Conservation (phyloP, 768 basidiomycete genomes). For the Russula emetica region DNA sequence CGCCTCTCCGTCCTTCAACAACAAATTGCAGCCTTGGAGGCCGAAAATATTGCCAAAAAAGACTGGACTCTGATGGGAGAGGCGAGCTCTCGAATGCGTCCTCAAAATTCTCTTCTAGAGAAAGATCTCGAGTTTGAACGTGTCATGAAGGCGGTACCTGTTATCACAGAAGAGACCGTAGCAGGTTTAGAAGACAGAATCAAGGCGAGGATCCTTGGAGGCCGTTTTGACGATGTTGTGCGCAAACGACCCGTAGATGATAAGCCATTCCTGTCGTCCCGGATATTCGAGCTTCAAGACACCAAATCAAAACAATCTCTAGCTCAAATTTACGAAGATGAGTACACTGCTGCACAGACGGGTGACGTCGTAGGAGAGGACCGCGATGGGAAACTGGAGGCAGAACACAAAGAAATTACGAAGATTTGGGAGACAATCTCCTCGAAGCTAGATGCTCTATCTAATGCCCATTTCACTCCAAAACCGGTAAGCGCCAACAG, state of each 20-base stretch:
- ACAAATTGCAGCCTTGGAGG: constrained; percentile 79
- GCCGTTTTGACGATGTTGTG: constrained; percentile 86
- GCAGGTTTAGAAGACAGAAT: constrained; percentile 83
- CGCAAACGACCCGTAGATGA: constrained; percentile 75
- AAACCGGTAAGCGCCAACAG: constrained; percentile 60
- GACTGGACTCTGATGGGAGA: constrained; percentile 94
- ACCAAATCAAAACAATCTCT: constrained; percentile 83
- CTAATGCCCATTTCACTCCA: constrained; percentile 93
- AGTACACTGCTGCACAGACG: constrained; percentile 67
- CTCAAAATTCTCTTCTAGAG: constrained; percentile 86
- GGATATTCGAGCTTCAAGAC: constrained; percentile 84
- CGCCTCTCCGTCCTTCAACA: constrained; percentile 67
- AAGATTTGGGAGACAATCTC: constrained; percentile 80
- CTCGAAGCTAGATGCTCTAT: constrained; percentile 85
- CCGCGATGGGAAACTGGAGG: constrained; percentile 80
- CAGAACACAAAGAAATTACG: constrained; percentile 87
- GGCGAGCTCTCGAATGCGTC: constrained; percentile 73
- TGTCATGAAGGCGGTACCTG: constrained; percentile 77
- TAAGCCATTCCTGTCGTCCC: constrained; percentile 87
- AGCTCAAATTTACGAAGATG: constrained; percentile 94
- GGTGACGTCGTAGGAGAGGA: constrained; percentile 60
- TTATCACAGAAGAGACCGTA: constrained; percentile 86
- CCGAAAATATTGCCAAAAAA: constrained; percentile 82
- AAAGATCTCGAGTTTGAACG: constrained; percentile 96
- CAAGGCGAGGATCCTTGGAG: constrained; percentile 81